phyloP scores from a whole-genome alignment of 371 early-diverging fungal species.

The Mucor circinelloides region DNA sequence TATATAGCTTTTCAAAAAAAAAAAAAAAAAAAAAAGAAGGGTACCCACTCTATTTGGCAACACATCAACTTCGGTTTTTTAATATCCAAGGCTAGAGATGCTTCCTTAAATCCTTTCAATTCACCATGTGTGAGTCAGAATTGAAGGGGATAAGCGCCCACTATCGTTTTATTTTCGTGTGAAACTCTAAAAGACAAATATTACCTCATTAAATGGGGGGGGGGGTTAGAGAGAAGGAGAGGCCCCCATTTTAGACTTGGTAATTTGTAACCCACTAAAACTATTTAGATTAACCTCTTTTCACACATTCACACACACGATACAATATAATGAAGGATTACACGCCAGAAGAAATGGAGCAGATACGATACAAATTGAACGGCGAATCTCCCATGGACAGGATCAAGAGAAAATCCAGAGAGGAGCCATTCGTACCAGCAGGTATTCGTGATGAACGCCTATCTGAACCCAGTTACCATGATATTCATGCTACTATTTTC shows the following conservation, averaged over 20 bases:
- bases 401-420: constrained; percentile 47
- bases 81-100: neutral
- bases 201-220: constrained; percentile 16
- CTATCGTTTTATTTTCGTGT: neutral
- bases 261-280: neutral
- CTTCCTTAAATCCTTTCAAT: neutral
- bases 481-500: neutral
- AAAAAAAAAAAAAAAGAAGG: neutral
- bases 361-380: constrained; percentile 41
- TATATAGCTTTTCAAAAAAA: neutral
- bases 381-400: constrained; percentile 43
- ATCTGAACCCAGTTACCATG: neutral
- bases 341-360: constrained; percentile 39
- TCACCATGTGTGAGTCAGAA: constrained; percentile 1
- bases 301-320: constrained; percentile 1
- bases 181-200: constrained; percentile 5
- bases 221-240: neutral
- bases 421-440: constrained; percentile 55
- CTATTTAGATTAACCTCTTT: neutral
- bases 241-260: neutral
- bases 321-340: constrained; percentile 23
- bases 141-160: neutral
- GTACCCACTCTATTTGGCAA: neutral
- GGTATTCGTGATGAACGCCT: constrained; percentile 19
- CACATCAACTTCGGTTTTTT: neutral